phyloP scores from a whole-genome alignment of 2,329 filamentous ascomycete genomes.

The Fusarium siculi region DNA sequence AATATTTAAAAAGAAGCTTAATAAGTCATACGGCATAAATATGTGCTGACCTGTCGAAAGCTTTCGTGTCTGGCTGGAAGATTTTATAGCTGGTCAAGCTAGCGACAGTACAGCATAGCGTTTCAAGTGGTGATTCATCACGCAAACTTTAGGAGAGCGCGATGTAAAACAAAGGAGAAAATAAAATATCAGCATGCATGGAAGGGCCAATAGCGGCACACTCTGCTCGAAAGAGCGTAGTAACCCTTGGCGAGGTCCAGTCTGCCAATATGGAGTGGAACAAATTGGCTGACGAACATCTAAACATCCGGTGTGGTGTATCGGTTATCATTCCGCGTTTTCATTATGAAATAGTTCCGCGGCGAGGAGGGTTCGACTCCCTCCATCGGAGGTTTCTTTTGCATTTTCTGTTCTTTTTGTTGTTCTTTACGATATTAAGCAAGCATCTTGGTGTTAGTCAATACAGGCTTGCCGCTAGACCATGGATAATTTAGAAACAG shows the following conservation, averaged over 20 bases:
- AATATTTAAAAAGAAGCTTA: not conserved
- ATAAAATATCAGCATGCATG: accelerated
- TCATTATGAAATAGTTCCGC: slow-evolving; percentile 2
- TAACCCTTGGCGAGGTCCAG: not conserved
- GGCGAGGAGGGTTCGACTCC: slow-evolving; percentile 27
- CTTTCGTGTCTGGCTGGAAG: accelerated
- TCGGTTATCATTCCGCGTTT: slow-evolving; percentile 29
- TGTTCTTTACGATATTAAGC: not conserved
- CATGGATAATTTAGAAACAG: too few relatives aligned
- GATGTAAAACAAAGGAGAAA: accelerated
- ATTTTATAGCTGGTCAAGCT: accelerated
- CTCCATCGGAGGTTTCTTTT: slow-evolving; percentile 17
- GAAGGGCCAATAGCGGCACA: not conserved
- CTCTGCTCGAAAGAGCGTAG: not conserved
- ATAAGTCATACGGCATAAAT: accelerated
- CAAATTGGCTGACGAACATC: not conserved
- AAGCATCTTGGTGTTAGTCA: too few relatives aligned
- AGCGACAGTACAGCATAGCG: accelerated
- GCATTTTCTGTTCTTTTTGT: not conserved
- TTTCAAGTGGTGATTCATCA: accelerated
- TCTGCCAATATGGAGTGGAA: accelerated
- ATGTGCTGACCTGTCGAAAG: not conserved
- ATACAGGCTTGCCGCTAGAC: too few relatives aligned
- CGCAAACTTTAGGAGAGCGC: accelerated
- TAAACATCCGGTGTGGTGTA: slow-evolving; percentile 19